phyloP scores from a whole-genome alignment of 352 stramenopile species.

The Phytophthora ramorum region DNA sequence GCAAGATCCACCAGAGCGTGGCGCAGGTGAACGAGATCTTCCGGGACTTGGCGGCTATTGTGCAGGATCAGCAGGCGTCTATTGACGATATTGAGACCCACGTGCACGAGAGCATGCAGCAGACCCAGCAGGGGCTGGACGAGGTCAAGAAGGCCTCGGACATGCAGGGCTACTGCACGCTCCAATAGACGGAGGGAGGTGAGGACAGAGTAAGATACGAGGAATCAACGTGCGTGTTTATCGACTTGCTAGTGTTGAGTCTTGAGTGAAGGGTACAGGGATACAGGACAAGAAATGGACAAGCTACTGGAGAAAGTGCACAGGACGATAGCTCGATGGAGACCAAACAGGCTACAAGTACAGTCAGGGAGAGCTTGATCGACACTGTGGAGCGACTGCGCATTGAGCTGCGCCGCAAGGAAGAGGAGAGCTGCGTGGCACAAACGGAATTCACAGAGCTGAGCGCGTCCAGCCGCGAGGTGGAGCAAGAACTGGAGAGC shows the following conservation, averaged over 20 bases:
- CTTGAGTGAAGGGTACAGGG: background rate
- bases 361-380: background rate
- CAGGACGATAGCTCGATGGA: no score
- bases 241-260: background rate
- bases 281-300: background rate
- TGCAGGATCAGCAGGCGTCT: slow-evolving; percentile 83
- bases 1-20: slow-evolving; percentile 90
- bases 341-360: background rate
- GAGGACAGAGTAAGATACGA: slow-evolving; percentile 25
- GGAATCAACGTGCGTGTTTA: slow-evolving; percentile 28
- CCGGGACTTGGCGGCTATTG: slow-evolving; percentile 84
- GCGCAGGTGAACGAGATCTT: slow-evolving; percentile 93
- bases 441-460: slow-evolving; percentile 30
- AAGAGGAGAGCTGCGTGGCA: background rate
- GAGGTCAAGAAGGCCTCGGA: slow-evolving; percentile 89
- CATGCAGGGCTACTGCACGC: slow-evolving; percentile 68
- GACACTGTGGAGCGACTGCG: slow-evolving; percentile 3
- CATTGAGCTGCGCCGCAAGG: slow-evolving; percentile 4
- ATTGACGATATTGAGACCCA: slow-evolving; percentile 90
- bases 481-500: slow-evolving; percentile 48
- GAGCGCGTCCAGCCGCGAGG: slow-evolving; percentile 28
- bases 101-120: slow-evolving; percentile 83
- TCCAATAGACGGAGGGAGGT: slow-evolving; percentile 55
- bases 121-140: slow-evolving; percentile 84
- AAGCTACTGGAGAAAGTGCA: no score